phyloP scores from a whole-genome alignment of 257 asterid species.

The Fraxinus excelsior region DNA sequence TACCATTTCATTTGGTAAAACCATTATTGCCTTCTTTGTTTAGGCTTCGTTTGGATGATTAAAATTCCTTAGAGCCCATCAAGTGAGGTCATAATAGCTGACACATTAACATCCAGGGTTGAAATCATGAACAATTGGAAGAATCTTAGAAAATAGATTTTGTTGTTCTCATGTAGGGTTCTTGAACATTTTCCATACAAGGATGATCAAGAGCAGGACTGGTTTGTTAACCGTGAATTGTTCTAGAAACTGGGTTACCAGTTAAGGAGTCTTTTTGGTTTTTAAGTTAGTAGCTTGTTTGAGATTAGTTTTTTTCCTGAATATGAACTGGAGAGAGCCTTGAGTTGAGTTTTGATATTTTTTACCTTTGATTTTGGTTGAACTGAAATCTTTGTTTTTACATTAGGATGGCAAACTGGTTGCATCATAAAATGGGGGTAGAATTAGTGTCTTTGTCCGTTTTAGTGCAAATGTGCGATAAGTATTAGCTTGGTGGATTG shows the following conservation, averaged over 20 bases:
- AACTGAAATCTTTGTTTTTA: background rate
- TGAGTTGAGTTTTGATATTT: background rate
- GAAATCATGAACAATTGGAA: conserved; percentile 23
- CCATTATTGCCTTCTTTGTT: conserved; percentile 20
- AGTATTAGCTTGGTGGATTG: too few relatives aligned
- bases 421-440: too few relatives aligned
- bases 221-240: background rate
- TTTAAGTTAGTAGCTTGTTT: background rate
- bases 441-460: too few relatives aligned
- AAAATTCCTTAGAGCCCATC: conserved; percentile 3
- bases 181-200: background rate
- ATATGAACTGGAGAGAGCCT: background rate
- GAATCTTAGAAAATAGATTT: conserved; percentile 30
- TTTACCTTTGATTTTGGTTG: background rate
- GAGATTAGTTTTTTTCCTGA: background rate
- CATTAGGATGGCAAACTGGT: background rate
- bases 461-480: background rate
- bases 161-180: conserved; percentile 40
- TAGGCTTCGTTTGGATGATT: conserved; percentile 13
- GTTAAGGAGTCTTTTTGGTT: background rate
- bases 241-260: background rate
- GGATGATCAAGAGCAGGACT: background rate
- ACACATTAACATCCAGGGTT: conserved; percentile 26
- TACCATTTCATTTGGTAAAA: conserved; percentile 1
- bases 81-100: conserved; percentile 15